These are phyloP conservation scores for Niebla homalea DNA, from an alignment of 495 filamentous ascomycete species.

Conservation along the genomic window DNA sequence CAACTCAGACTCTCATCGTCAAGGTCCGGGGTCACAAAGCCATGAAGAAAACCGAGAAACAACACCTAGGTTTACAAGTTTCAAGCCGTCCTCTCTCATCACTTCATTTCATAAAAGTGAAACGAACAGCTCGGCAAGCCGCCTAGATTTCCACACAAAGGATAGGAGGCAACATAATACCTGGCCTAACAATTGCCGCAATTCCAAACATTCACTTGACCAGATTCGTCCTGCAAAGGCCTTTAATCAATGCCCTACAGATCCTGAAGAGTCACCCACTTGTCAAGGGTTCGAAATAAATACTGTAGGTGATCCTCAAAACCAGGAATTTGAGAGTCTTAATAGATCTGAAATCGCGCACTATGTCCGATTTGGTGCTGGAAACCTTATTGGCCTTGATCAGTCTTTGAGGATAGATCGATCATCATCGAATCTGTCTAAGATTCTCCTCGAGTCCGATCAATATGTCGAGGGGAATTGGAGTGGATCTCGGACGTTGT, in stretches of 20 bases:
- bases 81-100: not conserved
- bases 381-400: constrained; percentile 43
- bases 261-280: constrained; percentile 5
- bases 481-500: constrained; percentile 24
- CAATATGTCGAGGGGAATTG: constrained; percentile 15
- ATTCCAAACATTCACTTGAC: too few relatives aligned
- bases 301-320: constrained; percentile 47
- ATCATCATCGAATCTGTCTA: constrained; percentile 30
- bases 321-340: constrained; percentile 45
- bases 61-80: too few relatives aligned
- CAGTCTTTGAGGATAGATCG: constrained; percentile 39
- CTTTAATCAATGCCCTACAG: constrained; percentile 2
- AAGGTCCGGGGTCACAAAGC: too few relatives aligned
- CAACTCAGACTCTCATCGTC: too few relatives aligned
- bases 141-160: too few relatives aligned
- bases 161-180: too few relatives aligned
- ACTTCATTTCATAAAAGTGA: too few relatives aligned
- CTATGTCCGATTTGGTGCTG: constrained; percentile 46
- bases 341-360: constrained; percentile 46
- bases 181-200: too few relatives aligned
- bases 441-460: constrained; percentile 29
- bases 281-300: constrained; percentile 32
- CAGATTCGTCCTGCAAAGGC: too few relatives aligned
- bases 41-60: too few relatives aligned
- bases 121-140: too few relatives aligned